Evolutionary conservation across 2,329 filamentous ascomycete genomes (phyloP).

Genomic region (Exophiala alcalophila): DNA sequence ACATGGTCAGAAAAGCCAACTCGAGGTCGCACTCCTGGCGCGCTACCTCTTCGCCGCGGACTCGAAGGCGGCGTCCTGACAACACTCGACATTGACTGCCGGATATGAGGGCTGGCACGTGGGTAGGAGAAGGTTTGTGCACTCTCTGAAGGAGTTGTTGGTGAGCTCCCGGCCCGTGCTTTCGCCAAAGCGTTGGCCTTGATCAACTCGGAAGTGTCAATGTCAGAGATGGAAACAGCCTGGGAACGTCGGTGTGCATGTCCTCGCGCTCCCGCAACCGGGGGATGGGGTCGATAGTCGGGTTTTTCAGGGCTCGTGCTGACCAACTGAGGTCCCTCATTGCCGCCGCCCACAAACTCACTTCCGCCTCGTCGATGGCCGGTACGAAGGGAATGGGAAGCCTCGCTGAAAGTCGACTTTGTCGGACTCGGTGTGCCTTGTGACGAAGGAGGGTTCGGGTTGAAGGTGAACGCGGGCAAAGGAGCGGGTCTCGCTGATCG

Average conservation of each 20-base stretch:
- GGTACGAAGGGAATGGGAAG: constrained; percentile 13
- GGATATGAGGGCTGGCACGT: constrained; percentile 27
- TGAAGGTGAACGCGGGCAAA: constrained; percentile 30
- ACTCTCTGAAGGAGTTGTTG: constrained; percentile 47
- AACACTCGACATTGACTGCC: constrained; percentile 27
- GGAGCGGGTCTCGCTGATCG: constrained; percentile 29
- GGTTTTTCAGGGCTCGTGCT: constrained; percentile 38
- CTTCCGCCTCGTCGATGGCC: constrained; percentile 76
- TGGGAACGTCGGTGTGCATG: constrained; percentile 78
- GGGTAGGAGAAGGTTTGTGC: constrained; percentile 31
- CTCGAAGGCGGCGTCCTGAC: constrained; percentile 25
- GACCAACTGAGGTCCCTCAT: constrained; percentile 41
- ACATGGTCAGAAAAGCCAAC: constrained; percentile 83
- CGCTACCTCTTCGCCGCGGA: constrained; percentile 34
- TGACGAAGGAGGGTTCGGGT: constrained; percentile 14
- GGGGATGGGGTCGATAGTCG: constrained; percentile 35
- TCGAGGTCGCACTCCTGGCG: constrained; percentile 48
- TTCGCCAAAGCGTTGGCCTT: constrained; percentile 56
- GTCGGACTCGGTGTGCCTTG: constrained; percentile 30
- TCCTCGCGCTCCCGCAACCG: constrained; percentile 55
- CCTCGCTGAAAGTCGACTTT: constrained; percentile 20
- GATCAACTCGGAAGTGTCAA: constrained; percentile 61
- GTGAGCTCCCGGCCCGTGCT: constrained; percentile 60
- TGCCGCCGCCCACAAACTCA: constrained; percentile 71
- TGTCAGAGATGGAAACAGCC: constrained; percentile 79